Percentiles rank a stretch among this genome's conserved stretches.
These are phyloP conservation scores for Aspergillus avenaceus DNA, from an alignment of 495 filamentous ascomycete genomes.

Conservation along the genomic window DNA sequence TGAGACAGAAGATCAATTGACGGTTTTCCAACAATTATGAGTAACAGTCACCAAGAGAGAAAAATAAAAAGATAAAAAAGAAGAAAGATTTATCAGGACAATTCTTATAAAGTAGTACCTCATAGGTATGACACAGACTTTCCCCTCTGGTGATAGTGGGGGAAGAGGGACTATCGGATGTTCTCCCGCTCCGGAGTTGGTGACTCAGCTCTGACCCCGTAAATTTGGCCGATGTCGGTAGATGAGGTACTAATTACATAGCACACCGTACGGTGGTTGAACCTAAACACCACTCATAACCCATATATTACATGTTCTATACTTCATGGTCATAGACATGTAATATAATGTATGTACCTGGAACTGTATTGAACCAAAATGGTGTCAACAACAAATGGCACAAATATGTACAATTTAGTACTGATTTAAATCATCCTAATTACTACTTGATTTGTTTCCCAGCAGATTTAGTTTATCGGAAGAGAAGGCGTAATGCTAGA, in stretches of 20 bases:
- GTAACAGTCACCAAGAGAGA: too few relatives aligned
- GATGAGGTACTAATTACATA: conserved; percentile 9
- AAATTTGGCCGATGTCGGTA: conserved; percentile 16
- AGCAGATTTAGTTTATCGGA: too few relatives aligned
- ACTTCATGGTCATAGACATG: too few relatives aligned
- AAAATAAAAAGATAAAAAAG: conserved; percentile 5
- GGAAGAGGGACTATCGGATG: conserved; percentile 9
- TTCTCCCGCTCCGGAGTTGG: conserved; percentile 35
- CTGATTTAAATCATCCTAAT: too few relatives aligned
- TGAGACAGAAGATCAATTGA: conserved; percentile 5
- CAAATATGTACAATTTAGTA: too few relatives aligned
- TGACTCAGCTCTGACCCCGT: conserved; percentile 29
- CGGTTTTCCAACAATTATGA: neutral
- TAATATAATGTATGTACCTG: too few relatives aligned
- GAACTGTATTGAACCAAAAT: too few relatives aligned
- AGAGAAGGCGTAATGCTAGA: too few relatives aligned
- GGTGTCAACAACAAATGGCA: too few relatives aligned
- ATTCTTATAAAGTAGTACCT: conserved; percentile 3
- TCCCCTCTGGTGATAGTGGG: conserved; percentile 30
- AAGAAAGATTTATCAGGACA: neutral
- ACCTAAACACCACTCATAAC: too few relatives aligned
- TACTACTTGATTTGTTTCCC: too few relatives aligned
- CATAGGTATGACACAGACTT: conserved; percentile 28
- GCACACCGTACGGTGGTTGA: neutral
- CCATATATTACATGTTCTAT: too few relatives aligned